phyloP scores from a whole-genome alignment of 2,329 filamentous ascomycete species.

The Penicillium sp. region DNA sequence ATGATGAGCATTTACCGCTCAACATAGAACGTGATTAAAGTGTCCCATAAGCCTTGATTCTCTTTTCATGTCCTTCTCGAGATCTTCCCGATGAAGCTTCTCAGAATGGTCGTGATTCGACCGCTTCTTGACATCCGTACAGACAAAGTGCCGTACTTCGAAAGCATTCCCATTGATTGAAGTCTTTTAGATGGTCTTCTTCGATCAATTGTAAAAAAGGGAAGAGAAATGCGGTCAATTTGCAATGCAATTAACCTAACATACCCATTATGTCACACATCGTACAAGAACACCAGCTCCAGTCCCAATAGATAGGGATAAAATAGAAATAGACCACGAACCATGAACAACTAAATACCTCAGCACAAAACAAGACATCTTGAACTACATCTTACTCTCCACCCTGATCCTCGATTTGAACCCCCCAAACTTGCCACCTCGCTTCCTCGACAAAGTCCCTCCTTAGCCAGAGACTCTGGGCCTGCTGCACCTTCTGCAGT shows the following conservation, averaged over 20 bases:
- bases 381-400: background rate
- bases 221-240: background rate
- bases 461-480: constrained; percentile 37
- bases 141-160: too few relatives aligned
- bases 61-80: too few relatives aligned
- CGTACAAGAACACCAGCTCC: constrained; percentile 8
- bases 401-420: constrained; percentile 31
- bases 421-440: constrained; percentile 43
- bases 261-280: constrained; percentile 13
- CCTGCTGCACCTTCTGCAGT: constrained; percentile 4
- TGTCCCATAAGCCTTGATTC: too few relatives aligned
- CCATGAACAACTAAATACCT: background rate
- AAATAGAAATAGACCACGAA: background rate
- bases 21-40: too few relatives aligned
- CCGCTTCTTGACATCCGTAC: too few relatives aligned
- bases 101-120: too few relatives aligned
- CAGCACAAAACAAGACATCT: background rate
- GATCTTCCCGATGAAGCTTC: too few relatives aligned
- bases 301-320: background rate
- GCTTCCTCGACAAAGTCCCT: constrained; percentile 41
- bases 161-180: too few relatives aligned
- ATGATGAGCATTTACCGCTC: background rate
- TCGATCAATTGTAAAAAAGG: background rate
- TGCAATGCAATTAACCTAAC: constrained; percentile 1
- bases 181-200: too few relatives aligned